A percentile compares a stretch with the other conserved stretches of the same genome.
Conservation (phyloP, 2,329 filamentous ascomycete genomes). For the Nemania sp. region DNA sequence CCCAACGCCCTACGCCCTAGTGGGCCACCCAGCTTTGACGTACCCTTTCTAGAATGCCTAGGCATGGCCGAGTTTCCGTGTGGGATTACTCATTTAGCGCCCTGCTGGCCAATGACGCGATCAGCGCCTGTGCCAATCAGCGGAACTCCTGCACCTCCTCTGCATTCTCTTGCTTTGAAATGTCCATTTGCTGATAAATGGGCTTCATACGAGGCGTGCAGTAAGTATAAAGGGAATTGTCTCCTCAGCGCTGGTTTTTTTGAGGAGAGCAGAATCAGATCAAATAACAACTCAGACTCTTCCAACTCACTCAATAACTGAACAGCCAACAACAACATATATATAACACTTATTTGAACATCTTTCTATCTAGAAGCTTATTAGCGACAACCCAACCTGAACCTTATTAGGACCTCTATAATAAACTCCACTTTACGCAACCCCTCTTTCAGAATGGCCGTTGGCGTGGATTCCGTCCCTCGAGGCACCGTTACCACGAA, state of each 20-base stretch:
- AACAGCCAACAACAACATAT: too few species aligned
- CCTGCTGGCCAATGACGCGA: background rate
- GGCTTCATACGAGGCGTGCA: background rate
- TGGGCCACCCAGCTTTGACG: too few species aligned
- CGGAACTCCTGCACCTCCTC: background rate
- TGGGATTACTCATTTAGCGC: constrained; percentile 3
- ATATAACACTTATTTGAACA: too few species aligned
- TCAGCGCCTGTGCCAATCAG: background rate
- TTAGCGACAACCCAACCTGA: background rate
- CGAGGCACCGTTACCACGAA: constrained; percentile 63
- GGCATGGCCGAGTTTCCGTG: too few species aligned
- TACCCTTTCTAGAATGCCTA: too few species aligned
- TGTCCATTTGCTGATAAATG: background rate
- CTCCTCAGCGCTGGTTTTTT: background rate
- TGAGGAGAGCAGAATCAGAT: background rate
- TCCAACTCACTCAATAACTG: too few species aligned
- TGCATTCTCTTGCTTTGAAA: background rate
- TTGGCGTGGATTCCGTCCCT: constrained; percentile 47
- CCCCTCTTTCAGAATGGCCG: constrained; percentile 42
- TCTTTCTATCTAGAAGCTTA: too few species aligned
- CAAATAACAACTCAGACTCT: too few species aligned
- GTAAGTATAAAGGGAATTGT: background rate
- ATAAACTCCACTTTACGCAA: background rate
- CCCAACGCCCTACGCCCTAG: too few species aligned
- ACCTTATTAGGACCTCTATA: background rate